Percentiles rank a stretch among this genome's conserved stretches.
These are phyloP conservation scores for Spathaspora hagerdaliae DNA, from an alignment of 805 yeast genomes.

Conservation along the genomic window DNA sequence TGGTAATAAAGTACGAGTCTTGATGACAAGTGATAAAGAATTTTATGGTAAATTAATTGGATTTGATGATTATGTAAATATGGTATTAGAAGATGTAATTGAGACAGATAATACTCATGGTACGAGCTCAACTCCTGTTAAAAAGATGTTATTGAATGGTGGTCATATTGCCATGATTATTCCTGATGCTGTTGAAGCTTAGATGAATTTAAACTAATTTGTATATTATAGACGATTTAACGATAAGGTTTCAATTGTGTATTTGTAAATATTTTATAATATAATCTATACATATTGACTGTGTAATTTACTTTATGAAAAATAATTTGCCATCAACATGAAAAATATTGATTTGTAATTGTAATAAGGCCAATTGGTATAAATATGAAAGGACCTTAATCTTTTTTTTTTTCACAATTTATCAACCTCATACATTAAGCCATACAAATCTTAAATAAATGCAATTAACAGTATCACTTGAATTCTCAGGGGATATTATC, in stretches of 20 bases:
- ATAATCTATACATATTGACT: too few relatives aligned
- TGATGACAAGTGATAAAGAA: slow-evolving; percentile 62
- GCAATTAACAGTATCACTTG: slow-evolving; percentile 24
- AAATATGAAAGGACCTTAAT: too few relatives aligned
- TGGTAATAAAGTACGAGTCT: slow-evolving; percentile 73
- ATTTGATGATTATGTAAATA: slow-evolving; percentile 92
- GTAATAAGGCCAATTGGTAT: too few relatives aligned
- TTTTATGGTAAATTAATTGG: slow-evolving; percentile 88
- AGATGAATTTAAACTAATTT: not conserved
- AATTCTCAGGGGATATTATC: slow-evolving; percentile 21
- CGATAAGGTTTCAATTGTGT: too few relatives aligned
- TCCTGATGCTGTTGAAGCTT: slow-evolving; percentile 9
- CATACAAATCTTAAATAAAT: slow-evolving; percentile 6
- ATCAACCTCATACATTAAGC: too few relatives aligned
- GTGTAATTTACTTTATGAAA: too few relatives aligned
- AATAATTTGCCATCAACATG: not conserved
- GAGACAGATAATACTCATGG: slow-evolving; percentile 48
- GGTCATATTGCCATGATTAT: slow-evolving; percentile 65
- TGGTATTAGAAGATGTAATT: slow-evolving; percentile 78
- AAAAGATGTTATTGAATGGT: slow-evolving; percentile 68
- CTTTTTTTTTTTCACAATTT: too few relatives aligned
- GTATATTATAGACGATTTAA: too few relatives aligned
- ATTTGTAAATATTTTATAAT: too few relatives aligned
- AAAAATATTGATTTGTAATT: not conserved
- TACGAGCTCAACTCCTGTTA: slow-evolving; percentile 39